A percentile compares a stretch with the other conserved stretches of the same genome.
Evolutionary conservation across 2,329 filamentous ascomycete species (phyloP).

Genomic region (Thelonectria rubi): DNA sequence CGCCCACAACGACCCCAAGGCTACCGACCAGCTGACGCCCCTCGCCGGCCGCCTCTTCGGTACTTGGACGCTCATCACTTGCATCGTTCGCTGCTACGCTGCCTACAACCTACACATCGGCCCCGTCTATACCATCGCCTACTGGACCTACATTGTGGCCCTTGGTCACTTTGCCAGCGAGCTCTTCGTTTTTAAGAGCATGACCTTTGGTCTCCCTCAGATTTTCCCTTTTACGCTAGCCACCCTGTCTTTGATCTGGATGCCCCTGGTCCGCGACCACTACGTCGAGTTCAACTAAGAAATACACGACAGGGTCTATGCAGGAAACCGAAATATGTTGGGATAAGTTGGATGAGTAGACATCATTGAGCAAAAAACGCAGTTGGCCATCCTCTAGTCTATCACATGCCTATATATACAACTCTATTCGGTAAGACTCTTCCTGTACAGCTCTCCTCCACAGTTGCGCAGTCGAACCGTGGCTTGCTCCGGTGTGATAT

Average conservation of each 20-base stretch:
- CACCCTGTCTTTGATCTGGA: slow-evolving; percentile 65
- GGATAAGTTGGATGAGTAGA: too few species aligned
- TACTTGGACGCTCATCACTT: slow-evolving; percentile 85
- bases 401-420: slow-evolving; percentile 24
- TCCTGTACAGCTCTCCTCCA: slow-evolving; percentile 85
- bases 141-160: slow-evolving; percentile 85
- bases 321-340: not conserved
- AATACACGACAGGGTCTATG: too few species aligned
- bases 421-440: slow-evolving; percentile 47
- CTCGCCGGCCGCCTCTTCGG: slow-evolving; percentile 84
- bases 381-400: not conserved
- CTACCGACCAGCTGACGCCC: slow-evolving; percentile 72
- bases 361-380: not conserved
- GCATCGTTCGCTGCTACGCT: slow-evolving; percentile 81
- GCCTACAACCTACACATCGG: slow-evolving; percentile 81
- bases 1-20: slow-evolving; percentile 56
- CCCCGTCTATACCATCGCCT: slow-evolving; percentile 79
- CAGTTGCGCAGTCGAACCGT: slow-evolving; percentile 79
- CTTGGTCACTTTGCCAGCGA: slow-evolving; percentile 82
- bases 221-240: slow-evolving; percentile 64
- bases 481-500: slow-evolving; percentile 97
- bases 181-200: slow-evolving; percentile 80
- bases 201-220: slow-evolving; percentile 68
- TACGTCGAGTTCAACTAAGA: slow-evolving; percentile 63
- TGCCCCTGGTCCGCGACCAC: slow-evolving; percentile 71